Evolutionary conservation across 1,284 basidiomycete species (phyloP).

Genomic region (Phellopilus nigrolimitatus): DNA sequence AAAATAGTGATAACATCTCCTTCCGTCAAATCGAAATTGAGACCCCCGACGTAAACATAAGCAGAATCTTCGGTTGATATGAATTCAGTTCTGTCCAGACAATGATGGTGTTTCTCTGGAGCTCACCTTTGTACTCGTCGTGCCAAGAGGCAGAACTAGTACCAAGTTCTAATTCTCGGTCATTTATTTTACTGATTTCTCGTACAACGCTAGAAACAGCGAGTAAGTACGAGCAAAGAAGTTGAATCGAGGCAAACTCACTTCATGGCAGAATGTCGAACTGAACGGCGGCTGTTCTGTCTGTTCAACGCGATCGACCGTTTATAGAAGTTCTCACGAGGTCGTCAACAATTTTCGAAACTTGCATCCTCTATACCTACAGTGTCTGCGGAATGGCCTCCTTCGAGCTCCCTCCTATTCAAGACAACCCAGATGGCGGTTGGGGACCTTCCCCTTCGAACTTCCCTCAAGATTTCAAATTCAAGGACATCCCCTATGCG

Average conservation of each 20-base stretch:
- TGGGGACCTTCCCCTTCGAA: constrained; percentile 79
- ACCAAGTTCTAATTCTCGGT: constrained; percentile 85
- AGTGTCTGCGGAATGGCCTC: constrained; percentile 50
- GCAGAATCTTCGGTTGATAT: constrained; percentile 68
- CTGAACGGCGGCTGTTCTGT: background rate
- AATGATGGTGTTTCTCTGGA: background rate
- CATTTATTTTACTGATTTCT: constrained; percentile 92
- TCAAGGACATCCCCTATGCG: constrained; percentile 92
- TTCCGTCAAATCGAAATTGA: constrained; percentile 86
- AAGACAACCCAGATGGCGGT: constrained; percentile 78
- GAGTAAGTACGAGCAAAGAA: constrained; percentile 16
- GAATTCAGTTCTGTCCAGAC: constrained; percentile 3
- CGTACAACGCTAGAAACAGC: constrained; percentile 68
- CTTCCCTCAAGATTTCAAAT: constrained; percentile 75
- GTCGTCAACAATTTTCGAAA: background rate
- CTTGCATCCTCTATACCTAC: background rate
- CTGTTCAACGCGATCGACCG: too few species aligned
- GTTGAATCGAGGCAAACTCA: constrained; percentile 34
- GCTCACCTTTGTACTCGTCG: constrained; percentile 83
- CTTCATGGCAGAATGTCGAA: constrained; percentile 51
- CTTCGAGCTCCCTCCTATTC: constrained; percentile 71
- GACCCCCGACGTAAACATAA: constrained; percentile 89
- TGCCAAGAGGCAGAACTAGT: constrained; percentile 85
- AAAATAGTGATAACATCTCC: constrained; percentile 98
- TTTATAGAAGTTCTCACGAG: background rate